phyloP scores from a whole-genome alignment of 2,329 filamentous ascomycete genomes.

The Aspergillus piperis region DNA sequence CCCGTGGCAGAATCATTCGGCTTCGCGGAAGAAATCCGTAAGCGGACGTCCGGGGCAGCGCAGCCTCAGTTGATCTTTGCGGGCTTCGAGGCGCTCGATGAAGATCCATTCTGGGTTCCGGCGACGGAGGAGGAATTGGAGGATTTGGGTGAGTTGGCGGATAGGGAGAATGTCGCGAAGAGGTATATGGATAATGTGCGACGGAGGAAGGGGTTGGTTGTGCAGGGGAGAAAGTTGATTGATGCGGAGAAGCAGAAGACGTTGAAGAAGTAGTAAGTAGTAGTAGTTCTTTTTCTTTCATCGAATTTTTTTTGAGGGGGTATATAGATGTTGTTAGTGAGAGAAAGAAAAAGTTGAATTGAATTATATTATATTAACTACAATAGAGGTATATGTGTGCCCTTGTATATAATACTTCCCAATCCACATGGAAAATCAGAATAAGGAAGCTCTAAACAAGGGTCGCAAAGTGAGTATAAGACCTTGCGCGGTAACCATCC shows the following conservation, averaged over 20 bases:
- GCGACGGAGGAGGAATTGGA: constrained; percentile 95
- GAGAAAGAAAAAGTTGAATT: too few relatives aligned
- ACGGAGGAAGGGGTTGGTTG: constrained; percentile 80
- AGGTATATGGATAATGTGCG: constrained; percentile 91
- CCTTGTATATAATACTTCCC: constrained; percentile 21
- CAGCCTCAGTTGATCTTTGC: constrained; percentile 91
- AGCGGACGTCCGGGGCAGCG: constrained; percentile 85
- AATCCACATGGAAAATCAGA: constrained; percentile 15
- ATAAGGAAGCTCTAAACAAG: constrained; percentile 24
- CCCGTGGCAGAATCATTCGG: constrained; percentile 95
- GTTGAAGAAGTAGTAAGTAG: constrained; percentile 64
- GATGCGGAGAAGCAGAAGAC: constrained; percentile 93
- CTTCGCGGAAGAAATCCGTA: constrained; percentile 94
- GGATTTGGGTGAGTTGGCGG: constrained; percentile 89
- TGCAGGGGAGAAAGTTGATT: constrained; percentile 71
- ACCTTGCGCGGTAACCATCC: constrained; percentile 29
- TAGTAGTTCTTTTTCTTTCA: constrained; percentile 20
- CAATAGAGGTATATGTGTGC: constrained; percentile 22
- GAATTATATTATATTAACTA: not conserved
- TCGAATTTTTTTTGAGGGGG: not conserved
- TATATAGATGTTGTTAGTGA: too few relatives aligned
- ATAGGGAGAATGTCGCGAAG: constrained; percentile 94
- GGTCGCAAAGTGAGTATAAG: constrained; percentile 30
- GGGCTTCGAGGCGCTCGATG: constrained; percentile 88
- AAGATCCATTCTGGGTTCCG: constrained; percentile 97